Conservation (phyloP, 23 red algal genomes). For the Chondrus crispus region DNA sequence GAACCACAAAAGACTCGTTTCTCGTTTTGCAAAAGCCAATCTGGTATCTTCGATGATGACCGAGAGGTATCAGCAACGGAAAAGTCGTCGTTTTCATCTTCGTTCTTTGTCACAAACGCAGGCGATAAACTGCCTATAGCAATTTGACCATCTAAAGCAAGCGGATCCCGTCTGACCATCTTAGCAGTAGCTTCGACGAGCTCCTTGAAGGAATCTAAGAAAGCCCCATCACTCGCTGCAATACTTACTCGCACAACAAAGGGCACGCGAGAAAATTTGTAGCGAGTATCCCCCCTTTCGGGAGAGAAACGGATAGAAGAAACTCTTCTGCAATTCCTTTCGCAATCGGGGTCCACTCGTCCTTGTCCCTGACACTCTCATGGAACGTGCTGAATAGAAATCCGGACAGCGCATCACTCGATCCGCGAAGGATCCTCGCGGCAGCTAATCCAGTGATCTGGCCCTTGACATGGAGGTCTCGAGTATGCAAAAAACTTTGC, state of each 20-base stretch:
- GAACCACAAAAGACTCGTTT: not conserved
- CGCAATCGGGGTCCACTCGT: not conserved
- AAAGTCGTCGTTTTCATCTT: not conserved
- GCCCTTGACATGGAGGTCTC: not conserved
- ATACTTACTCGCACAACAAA: constrained; percentile 8
- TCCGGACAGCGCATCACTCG: too few species aligned
- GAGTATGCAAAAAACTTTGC: not conserved
- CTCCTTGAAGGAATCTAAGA: not conserved
- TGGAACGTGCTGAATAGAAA: too few species aligned
- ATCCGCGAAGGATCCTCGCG: not conserved
- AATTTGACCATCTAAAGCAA: not conserved
- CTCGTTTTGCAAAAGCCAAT: not conserved
- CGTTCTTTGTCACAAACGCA: not conserved
- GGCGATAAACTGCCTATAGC: constrained; percentile 16
- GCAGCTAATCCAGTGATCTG: not conserved
- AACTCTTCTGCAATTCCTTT: not conserved
- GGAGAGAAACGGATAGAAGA: too few species aligned
- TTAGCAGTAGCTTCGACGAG: not conserved
- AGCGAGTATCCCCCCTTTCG: not conserved
- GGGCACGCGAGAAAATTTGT: not conserved
- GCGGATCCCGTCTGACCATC: not conserved
- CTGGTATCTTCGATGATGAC: too few species aligned
- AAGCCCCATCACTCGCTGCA: not conserved
- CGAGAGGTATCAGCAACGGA: not conserved
- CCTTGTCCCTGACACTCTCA: not conserved